These are phyloP conservation scores for Chaetoceros tenuissimus DNA, from an alignment of 108 stramenopile genomes.

Conservation along the genomic window DNA sequence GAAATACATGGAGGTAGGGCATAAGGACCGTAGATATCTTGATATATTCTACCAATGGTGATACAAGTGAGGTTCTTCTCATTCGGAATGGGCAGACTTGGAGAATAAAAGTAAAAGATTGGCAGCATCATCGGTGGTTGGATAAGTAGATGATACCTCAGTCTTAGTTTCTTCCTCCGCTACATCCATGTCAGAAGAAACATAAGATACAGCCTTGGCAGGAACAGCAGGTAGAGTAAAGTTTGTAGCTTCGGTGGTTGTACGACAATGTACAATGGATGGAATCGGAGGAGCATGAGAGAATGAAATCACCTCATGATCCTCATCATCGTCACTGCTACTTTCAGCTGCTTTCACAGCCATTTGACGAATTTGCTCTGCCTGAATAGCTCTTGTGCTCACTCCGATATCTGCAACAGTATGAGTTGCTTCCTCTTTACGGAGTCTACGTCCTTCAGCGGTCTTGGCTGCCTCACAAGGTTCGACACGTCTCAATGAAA, in stretches of 20 bases:
- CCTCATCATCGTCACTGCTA: background rate
- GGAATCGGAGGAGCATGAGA: background rate
- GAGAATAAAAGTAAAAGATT: conserved; percentile 19
- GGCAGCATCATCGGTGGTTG: conserved; percentile 10
- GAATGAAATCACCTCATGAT: background rate
- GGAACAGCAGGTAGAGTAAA: background rate
- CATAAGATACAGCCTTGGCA: background rate
- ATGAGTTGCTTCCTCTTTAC: conserved; percentile 56
- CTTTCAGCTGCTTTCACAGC: conserved; percentile 18
- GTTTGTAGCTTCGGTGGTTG: background rate
- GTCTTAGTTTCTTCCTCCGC: background rate
- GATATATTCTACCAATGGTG: no score
- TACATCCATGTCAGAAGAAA: background rate
- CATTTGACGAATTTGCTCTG: conserved; percentile 41
- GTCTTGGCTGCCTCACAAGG: conserved; percentile 67
- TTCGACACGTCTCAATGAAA: conserved; percentile 68
- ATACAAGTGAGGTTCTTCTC: no score
- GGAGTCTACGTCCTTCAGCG: conserved; percentile 58
- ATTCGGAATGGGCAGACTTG: background rate
- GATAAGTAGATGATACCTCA: no score
- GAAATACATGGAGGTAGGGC: no score
- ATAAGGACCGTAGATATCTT: no score
- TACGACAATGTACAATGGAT: background rate
- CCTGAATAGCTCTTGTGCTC: conserved; percentile 30
- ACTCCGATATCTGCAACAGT: conserved; percentile 69